Percentiles rank a stretch among this genome's conserved stretches.
These are phyloP conservation scores for Ampelocalamus luodianensis DNA, from an alignment of 176 grass and related monocot genomes.

Conservation along the genomic window DNA sequence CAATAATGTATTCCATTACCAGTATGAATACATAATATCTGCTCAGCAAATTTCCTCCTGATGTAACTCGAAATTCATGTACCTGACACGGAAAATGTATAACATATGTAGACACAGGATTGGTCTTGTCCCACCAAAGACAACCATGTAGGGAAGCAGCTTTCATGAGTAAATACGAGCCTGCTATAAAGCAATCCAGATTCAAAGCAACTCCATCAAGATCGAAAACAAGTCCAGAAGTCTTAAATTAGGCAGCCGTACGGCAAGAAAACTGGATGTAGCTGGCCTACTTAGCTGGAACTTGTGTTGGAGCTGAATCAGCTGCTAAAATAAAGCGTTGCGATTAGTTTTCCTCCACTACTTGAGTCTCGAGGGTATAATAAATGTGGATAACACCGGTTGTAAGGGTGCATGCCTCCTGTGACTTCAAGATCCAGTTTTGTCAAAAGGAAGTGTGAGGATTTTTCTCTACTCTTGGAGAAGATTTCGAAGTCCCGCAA, in stretches of 20 bases:
- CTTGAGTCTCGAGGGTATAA: not conserved
- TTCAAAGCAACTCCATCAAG: constrained; percentile 21
- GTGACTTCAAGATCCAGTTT: not conserved
- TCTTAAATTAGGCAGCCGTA: constrained; percentile 35
- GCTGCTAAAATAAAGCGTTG: not conserved
- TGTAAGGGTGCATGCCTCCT: constrained; percentile 9
- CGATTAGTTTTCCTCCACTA: not conserved
- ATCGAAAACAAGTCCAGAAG: not conserved
- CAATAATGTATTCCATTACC: not conserved
- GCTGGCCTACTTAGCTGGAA: constrained; percentile 28
- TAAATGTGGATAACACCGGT: not conserved
- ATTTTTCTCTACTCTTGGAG: not conserved
- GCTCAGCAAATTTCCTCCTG: not conserved
- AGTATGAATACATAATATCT: not conserved
- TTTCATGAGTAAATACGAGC: constrained; percentile 13
- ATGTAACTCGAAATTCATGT: too few relatives aligned
- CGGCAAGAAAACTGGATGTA: not conserved
- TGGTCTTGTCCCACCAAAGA: not conserved
- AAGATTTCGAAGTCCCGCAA: constrained; percentile 8
- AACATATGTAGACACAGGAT: not conserved
- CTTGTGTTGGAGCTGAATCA: constrained; percentile 8
- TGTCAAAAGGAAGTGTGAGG: not conserved
- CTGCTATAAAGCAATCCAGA: not conserved
- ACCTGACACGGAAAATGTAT: not conserved
- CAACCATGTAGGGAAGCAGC: not conserved